Conservation (phyloP, 2,329 filamentous ascomycete species). For the Coleophoma crateriformis region DNA sequence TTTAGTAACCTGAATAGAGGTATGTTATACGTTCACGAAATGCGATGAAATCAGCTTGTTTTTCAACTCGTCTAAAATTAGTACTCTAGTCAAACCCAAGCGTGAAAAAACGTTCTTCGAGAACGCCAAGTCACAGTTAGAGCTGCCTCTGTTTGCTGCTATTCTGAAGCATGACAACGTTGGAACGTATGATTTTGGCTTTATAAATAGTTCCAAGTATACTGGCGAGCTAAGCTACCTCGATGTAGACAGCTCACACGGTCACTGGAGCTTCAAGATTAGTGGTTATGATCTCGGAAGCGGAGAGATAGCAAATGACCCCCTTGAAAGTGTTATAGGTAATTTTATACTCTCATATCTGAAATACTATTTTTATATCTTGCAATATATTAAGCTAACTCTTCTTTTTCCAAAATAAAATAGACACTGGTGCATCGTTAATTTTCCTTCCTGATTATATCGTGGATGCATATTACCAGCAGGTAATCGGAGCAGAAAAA, state of each 20-base stretch:
- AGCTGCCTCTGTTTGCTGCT: conserved; percentile 44
- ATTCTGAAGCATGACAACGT: conserved; percentile 36
- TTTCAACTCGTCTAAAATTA: not conserved
- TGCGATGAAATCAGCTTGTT: not conserved
- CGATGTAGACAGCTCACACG: conserved; percentile 35
- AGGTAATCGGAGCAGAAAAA: no score
- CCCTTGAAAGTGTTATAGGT: not conserved
- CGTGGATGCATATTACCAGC: no score
- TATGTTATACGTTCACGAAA: not conserved
- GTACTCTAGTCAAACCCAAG: not conserved
- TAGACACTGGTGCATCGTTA: not conserved
- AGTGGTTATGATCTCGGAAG: conserved; percentile 22
- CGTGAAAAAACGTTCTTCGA: conserved; percentile 7
- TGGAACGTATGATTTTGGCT: conserved; percentile 46
- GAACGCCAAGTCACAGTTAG: conserved; percentile 3
- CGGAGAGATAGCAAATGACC: not conserved
- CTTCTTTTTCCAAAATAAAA: not conserved
- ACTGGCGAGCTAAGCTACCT: conserved; percentile 43
- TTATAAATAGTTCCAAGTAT: conserved; percentile 43
- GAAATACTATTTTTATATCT: not conserved
- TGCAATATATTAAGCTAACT: not conserved
- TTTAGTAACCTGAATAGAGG: conserved; percentile 3
- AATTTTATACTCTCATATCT: not conserved
- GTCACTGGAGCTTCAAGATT: conserved; percentile 43
- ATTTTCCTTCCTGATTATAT: no score